Conservation (phyloP, 345 rosid genomes). For the Salix arbutifolia region DNA sequence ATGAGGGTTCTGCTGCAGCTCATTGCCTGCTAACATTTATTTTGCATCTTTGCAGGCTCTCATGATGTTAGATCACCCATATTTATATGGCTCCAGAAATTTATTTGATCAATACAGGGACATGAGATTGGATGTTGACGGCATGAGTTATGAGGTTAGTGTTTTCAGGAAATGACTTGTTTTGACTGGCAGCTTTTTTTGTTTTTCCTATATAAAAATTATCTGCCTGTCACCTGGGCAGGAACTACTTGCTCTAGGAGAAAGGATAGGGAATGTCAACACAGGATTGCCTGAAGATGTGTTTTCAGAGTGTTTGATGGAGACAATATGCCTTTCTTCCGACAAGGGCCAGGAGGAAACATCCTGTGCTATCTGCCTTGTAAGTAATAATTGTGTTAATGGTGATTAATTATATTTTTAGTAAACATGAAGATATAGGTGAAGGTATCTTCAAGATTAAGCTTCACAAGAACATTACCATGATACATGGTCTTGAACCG, state of each 20-base stretch:
- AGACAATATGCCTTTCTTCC: constrained; percentile 1
- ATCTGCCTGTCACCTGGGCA: not conserved
- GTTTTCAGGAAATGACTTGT: not conserved
- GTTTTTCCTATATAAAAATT: not conserved
- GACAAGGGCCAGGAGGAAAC: constrained; percentile 14
- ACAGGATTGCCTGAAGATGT: constrained; percentile 33
- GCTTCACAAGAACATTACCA: not conserved
- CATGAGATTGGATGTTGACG: constrained; percentile 80
- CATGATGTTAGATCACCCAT: constrained; percentile 48
- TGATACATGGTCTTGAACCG: not conserved
- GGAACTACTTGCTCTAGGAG: constrained; percentile 42
- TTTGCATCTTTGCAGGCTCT: constrained; percentile 46
- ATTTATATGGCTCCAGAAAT: constrained; percentile 48
- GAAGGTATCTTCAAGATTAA: not conserved
- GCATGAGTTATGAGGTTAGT: constrained; percentile 81
- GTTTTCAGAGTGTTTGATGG: constrained; percentile 26
- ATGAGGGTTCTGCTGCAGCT: not conserved
- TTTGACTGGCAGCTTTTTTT: not conserved
- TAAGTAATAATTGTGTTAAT: constrained; percentile 12
- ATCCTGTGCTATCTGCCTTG: constrained; percentile 37
- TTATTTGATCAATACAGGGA: constrained; percentile 69
- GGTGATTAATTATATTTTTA: not conserved
- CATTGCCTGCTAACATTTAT: not conserved
- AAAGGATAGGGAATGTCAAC: constrained; percentile 34
- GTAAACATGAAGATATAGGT: not conserved